Evolutionary conservation across 2,329 filamentous ascomycete species (phyloP).

Genomic region (Xylaria sp.): DNA sequence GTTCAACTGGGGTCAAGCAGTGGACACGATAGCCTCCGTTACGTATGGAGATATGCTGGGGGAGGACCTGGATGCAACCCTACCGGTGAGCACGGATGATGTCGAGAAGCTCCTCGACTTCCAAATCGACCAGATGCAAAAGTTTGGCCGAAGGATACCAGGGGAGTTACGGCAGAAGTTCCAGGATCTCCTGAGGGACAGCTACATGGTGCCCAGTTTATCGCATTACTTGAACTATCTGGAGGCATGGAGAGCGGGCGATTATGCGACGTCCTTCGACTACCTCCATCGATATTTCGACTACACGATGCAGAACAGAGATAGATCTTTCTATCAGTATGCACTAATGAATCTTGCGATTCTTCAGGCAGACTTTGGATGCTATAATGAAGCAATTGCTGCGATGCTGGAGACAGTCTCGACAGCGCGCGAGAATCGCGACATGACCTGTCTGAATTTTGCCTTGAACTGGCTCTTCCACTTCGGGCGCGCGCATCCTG

Average conservation of each 20-base stretch:
- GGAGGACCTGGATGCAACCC: slow-evolving; percentile 36
- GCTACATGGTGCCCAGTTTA: slow-evolving; percentile 63
- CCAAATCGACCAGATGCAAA: slow-evolving; percentile 82
- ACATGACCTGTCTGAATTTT: slow-evolving; percentile 90
- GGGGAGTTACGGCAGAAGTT: slow-evolving; percentile 67
- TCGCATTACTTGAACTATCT: slow-evolving; percentile 80
- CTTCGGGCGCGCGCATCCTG: slow-evolving; percentile 79
- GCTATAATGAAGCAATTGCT: slow-evolving; percentile 80
- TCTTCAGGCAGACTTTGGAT: slow-evolving; percentile 91
- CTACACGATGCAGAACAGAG: slow-evolving; percentile 82
- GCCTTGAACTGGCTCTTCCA: slow-evolving; percentile 94
- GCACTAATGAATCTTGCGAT: slow-evolving; percentile 90
- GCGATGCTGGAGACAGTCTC: slow-evolving; percentile 94
- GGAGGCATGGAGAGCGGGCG: slow-evolving; percentile 85
- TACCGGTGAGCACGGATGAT: slow-evolving; percentile 68
- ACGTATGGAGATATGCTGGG: slow-evolving; percentile 50
- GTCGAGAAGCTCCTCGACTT: slow-evolving; percentile 78
- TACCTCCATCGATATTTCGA: slow-evolving; percentile 93
- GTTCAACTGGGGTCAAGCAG: slow-evolving; percentile 46
- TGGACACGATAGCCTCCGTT: slow-evolving; percentile 42
- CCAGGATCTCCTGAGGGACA: slow-evolving; percentile 60
- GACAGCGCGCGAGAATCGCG: slow-evolving; percentile 88
- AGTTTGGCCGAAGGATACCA: slow-evolving; percentile 72
- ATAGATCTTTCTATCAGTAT: slow-evolving; percentile 88
- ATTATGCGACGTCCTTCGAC: slow-evolving; percentile 86